These are phyloP conservation scores for Stephanodiscus minutulus DNA, from an alignment of 108 stramenopile species.

Conservation along the genomic window DNA sequence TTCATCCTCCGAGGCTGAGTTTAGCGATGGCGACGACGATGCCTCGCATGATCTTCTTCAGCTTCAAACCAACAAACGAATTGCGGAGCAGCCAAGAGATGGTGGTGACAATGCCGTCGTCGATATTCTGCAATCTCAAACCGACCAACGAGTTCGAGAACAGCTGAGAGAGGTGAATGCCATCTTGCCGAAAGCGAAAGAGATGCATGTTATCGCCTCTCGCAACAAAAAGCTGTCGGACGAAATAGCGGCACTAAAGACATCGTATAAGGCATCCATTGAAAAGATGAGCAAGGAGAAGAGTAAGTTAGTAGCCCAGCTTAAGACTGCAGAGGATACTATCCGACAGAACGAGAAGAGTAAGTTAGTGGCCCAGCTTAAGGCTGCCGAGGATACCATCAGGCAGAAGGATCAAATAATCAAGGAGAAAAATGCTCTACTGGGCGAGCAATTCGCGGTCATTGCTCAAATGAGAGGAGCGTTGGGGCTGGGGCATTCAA, in stretches of 20 bases:
- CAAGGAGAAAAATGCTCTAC: slow-evolving; percentile 14
- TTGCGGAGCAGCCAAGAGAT: slow-evolving; percentile 1
- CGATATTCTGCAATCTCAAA: slow-evolving; percentile 23
- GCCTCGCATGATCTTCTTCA: slow-evolving; percentile 1
- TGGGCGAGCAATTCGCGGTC: slow-evolving; percentile 16
- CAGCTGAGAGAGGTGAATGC: slow-evolving; percentile 30
- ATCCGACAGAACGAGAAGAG: slow-evolving; percentile 6
- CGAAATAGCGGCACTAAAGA: slow-evolving; percentile 21
- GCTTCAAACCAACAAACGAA: slow-evolving; percentile 15
- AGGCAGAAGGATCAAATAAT: slow-evolving; percentile 7
- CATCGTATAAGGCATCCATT: slow-evolving; percentile 6
- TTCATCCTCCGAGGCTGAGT: slow-evolving; percentile 22
- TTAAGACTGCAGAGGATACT: not conserved
- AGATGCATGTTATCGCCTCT: slow-evolving; percentile 20
- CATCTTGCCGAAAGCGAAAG: slow-evolving; percentile 26
- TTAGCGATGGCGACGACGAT: slow-evolving; percentile 1
- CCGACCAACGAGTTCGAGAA: slow-evolving; percentile 19
- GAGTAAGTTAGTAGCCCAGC: slow-evolving; percentile 6
- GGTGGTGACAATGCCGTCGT: not conserved
- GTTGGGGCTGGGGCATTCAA: not conserved
- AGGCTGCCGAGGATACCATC: not conserved
- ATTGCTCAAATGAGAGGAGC: slow-evolving; percentile 18
- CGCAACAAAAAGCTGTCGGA: slow-evolving; percentile 23
- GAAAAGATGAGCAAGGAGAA: slow-evolving; percentile 9
- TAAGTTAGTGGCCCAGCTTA: slow-evolving; percentile 7